A percentile compares a stretch with the other conserved stretches of the same genome.
These are phyloP conservation scores for Pseudonitzschia multistriata DNA, from an alignment of 108 stramenopile species.

Conservation along the genomic window DNA sequence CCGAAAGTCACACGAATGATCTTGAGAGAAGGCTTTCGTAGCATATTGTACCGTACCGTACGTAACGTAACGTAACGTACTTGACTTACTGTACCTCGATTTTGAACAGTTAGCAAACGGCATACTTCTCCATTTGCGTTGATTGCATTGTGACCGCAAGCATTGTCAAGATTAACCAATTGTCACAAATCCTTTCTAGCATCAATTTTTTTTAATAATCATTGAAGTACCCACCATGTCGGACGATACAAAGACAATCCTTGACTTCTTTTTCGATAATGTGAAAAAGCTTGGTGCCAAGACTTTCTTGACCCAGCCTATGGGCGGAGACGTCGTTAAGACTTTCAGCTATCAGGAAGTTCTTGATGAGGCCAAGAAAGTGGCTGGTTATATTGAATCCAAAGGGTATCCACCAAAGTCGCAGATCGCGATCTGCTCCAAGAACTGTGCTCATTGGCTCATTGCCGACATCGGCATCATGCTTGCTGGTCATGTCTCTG, in stretches of 20 bases:
- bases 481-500: conserved; percentile 68
- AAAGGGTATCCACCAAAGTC: conserved; percentile 43
- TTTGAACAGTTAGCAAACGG: too few species aligned
- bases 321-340: conserved; percentile 56
- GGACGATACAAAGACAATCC: conserved; percentile 43
- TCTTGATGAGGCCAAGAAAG: conserved; percentile 62
- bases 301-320: conserved; percentile 66
- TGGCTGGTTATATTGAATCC: conserved; percentile 66
- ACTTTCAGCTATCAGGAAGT: conserved; percentile 61
- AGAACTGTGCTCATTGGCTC: conserved; percentile 81
- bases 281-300: conserved; percentile 53
- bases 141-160: too few species aligned
- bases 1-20: too few species aligned
- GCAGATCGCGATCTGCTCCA: conserved; percentile 72
- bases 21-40: too few species aligned
- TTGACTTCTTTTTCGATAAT: conserved; percentile 64
- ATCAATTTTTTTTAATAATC: too few species aligned
- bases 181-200: too few species aligned
- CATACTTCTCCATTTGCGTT: too few species aligned
- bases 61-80: too few species aligned
- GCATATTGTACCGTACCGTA: too few species aligned
- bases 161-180: too few species aligned
- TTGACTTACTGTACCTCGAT: too few species aligned
- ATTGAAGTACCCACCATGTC: too few species aligned
- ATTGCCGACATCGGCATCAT: conserved; percentile 77